Conservation (phyloP, 2,329 filamentous ascomycete genomes). For the Pseudopyrenochaeta lycopersici region DNA sequence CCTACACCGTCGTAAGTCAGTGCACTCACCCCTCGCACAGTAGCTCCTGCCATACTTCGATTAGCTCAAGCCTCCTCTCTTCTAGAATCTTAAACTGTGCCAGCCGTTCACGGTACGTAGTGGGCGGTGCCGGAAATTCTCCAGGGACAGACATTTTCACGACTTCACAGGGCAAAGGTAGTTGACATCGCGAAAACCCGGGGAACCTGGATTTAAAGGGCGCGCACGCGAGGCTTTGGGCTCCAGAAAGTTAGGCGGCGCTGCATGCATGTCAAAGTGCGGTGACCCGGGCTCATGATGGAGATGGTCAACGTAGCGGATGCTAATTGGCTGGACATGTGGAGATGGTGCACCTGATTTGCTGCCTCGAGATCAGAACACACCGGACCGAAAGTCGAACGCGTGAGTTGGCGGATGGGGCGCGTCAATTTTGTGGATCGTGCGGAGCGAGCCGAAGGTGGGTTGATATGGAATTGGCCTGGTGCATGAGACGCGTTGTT, state of each 20-base stretch:
- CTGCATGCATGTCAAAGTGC: slow-evolving; percentile 44
- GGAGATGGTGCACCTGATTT: slow-evolving; percentile 38
- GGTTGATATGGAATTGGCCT: no score
- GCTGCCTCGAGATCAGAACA: slow-evolving; percentile 34
- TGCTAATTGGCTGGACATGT: slow-evolving; percentile 40
- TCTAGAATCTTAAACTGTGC: slow-evolving; percentile 49
- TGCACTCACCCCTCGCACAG: not conserved
- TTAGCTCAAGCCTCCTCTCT: slow-evolving; percentile 47
- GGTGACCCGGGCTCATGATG: slow-evolving; percentile 43
- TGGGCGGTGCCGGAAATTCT: slow-evolving; percentile 16
- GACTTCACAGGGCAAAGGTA: no score
- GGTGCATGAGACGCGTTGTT: no score
- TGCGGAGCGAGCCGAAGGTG: slow-evolving; percentile 26
- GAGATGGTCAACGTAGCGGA: slow-evolving; percentile 46
- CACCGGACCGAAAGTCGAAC: slow-evolving; percentile 33
- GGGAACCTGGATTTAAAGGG: slow-evolving; percentile 41
- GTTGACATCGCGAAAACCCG: slow-evolving; percentile 28
- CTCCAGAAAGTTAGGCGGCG: slow-evolving; percentile 38
- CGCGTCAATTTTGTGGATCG: no score
- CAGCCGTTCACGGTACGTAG: slow-evolving; percentile 44
- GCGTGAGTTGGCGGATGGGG: slow-evolving; percentile 42
- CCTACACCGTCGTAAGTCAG: slow-evolving; percentile 22
- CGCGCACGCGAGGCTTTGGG: slow-evolving; percentile 35
- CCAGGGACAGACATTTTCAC: slow-evolving; percentile 18
- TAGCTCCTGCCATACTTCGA: slow-evolving; percentile 36